Conservation (phyloP, 139 green algal genomes). For the Eudorina sp. region DNA sequence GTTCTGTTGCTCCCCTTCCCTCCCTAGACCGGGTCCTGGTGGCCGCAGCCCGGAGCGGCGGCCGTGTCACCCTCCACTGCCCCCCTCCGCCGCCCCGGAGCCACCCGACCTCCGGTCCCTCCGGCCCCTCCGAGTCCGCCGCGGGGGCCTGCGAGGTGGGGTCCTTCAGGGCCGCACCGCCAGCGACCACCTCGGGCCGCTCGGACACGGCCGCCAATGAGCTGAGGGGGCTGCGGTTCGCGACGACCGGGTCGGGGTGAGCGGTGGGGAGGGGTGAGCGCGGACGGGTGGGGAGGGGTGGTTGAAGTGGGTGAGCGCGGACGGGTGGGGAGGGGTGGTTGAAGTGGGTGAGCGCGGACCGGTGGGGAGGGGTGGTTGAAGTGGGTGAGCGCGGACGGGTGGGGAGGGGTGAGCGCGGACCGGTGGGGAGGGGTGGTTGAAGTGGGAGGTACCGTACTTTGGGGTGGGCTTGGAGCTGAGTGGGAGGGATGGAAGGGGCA, state of each 20-base stretch:
- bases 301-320: background rate
- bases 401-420: background rate
- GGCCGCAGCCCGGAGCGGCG: background rate
- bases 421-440: too few relatives aligned
- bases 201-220: background rate
- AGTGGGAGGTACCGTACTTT: too few relatives aligned
- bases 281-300: background rate
- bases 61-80: conserved; percentile 28
- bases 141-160: background rate
- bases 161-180: conserved; percentile 32
- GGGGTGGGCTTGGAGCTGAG: too few relatives aligned
- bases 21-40: conserved; percentile 3
- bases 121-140: background rate
- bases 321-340: background rate
- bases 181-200: conserved; percentile 26
- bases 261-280: background rate
- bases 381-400: too few relatives aligned
- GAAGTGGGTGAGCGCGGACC: too few relatives aligned
- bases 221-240: conserved; percentile 3
- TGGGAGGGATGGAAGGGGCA: too few relatives aligned
- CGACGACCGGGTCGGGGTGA: background rate
- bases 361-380: too few relatives aligned
- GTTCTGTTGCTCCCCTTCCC: background rate
- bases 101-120: background rate
- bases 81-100: too few relatives aligned